A percentile compares a stretch with the other conserved stretches of the same genome.
Conservation (phyloP, 768 basidiomycete genomes). For the Tylopilus subfusipes region DNA sequence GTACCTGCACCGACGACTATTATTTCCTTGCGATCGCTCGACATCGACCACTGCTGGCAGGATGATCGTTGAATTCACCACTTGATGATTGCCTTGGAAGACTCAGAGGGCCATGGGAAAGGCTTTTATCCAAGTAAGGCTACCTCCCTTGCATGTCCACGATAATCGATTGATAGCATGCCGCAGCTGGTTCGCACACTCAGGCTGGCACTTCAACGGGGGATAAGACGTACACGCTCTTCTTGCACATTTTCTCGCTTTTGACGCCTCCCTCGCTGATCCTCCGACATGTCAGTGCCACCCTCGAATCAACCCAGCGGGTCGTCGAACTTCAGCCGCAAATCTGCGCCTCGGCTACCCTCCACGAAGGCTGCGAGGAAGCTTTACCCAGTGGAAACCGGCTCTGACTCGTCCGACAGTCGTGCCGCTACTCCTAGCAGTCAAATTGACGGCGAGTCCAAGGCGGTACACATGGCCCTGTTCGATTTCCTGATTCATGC, state of each 20-base stretch:
- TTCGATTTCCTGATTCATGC: background rate
- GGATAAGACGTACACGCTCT: no score
- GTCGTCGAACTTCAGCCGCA: background rate
- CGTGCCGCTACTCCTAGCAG: background rate
- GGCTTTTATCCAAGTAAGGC: no score
- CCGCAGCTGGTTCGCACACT: no score
- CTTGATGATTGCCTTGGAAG: no score
- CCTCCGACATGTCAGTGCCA: conserved; percentile 17
- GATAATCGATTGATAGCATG: background rate
- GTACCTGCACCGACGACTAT: conserved; percentile 42
- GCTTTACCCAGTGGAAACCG: background rate
- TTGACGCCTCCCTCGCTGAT: background rate
- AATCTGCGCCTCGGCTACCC: background rate
- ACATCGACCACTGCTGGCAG: conserved; percentile 5
- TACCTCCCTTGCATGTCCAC: no score
- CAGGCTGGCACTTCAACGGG: no score
- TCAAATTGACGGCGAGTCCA: conserved; percentile 13
- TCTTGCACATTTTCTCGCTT: background rate
- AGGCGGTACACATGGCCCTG: background rate
- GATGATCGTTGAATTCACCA: no score
- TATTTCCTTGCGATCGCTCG: conserved; percentile 24
- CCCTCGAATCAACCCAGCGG: background rate
- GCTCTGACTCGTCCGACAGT: conserved; percentile 10
- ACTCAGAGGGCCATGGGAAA: no score
- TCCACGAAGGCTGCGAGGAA: conserved; percentile 19